Evolutionary conservation across 495 filamentous ascomycete species (phyloP).

Genomic region (Trichoderma gamsii): DNA sequence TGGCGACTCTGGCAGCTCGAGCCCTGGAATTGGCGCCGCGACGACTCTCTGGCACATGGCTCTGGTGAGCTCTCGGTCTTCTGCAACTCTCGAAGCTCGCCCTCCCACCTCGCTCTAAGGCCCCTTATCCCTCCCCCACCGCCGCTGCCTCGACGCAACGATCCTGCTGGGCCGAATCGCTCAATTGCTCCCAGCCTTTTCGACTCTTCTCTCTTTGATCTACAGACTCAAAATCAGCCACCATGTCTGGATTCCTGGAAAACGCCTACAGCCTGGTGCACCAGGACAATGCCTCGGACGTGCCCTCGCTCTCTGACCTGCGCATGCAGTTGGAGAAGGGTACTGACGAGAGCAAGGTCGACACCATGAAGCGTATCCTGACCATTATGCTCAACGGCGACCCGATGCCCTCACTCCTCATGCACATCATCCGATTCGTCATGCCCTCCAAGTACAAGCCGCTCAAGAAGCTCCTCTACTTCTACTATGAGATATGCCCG

Average conservation of each 20-base stretch:
- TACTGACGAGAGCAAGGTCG: conserved; percentile 91
- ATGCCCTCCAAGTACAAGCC: conserved; percentile 96
- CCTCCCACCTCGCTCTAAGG: background rate
- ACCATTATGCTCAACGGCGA: conserved; percentile 98
- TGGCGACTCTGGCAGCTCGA: conserved; percentile 7
- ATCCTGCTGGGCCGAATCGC: conserved; percentile 1
- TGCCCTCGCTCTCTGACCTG: conserved; percentile 83
- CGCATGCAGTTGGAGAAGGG: conserved; percentile 95
- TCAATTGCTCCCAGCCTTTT: background rate
- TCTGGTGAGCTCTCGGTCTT: conserved; percentile 12
- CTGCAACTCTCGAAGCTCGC: conserved; percentile 5
- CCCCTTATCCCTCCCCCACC: conserved; percentile 14
- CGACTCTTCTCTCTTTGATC: background rate
- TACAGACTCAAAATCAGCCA: conserved; percentile 31
- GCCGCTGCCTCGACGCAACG: conserved; percentile 8
- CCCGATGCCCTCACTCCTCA: conserved; percentile 87
- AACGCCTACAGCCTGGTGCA: conserved; percentile 91
- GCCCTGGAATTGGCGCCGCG: conserved; percentile 9
- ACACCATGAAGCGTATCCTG: conserved; percentile 96
- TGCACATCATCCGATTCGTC: conserved; percentile 99
- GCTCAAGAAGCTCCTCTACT: conserved; percentile 97
- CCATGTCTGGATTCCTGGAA: conserved; percentile 92
- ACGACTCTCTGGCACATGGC: conserved; percentile 8
- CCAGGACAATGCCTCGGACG: conserved; percentile 88
- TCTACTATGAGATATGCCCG: conserved; percentile 98